A percentile compares a stretch with the other conserved stretches of the same genome.
Evolutionary conservation across 257 asterid genomes (phyloP).

Genomic region (Marsdenia floribunda): DNA sequence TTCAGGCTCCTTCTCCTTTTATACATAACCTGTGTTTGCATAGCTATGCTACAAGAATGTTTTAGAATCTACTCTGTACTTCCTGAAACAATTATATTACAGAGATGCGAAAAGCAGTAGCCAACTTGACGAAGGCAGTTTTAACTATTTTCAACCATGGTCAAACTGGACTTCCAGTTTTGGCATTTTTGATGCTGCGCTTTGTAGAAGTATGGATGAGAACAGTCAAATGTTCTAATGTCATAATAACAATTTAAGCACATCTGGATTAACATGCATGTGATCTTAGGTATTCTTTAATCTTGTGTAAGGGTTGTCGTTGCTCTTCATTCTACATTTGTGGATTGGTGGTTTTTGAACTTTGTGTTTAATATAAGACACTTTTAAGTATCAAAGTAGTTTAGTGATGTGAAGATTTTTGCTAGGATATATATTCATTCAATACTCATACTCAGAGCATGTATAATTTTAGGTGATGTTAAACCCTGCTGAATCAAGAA

Average conservation of each 20-base stretch:
- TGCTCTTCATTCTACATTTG: constrained; percentile 4
- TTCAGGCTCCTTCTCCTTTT: neutral
- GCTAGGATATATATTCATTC: neutral
- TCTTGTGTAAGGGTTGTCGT: neutral
- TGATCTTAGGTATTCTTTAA: neutral
- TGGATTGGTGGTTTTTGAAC: neutral
- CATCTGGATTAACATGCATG: neutral
- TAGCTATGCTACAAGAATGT: neutral
- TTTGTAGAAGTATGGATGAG: neutral
- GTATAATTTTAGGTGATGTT: neutral
- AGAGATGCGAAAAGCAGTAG: neutral
- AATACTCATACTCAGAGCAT: neutral
- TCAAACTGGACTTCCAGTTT: neutral
- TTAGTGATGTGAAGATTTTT: neutral
- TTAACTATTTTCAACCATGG: neutral
- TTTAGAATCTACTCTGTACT: neutral
- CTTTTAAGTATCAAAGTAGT: neutral
- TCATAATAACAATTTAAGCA: neutral
- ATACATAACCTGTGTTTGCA: neutral
- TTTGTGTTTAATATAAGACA: neutral
- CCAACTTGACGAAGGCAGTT: neutral
- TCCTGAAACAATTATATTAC: neutral
- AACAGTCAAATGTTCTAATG: neutral
- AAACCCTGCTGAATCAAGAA: neutral
- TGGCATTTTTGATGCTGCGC: neutral